These are phyloP conservation scores for Diaporthe longicolla DNA, from an alignment of 2,329 filamentous ascomycete genomes.

Conservation along the genomic window DNA sequence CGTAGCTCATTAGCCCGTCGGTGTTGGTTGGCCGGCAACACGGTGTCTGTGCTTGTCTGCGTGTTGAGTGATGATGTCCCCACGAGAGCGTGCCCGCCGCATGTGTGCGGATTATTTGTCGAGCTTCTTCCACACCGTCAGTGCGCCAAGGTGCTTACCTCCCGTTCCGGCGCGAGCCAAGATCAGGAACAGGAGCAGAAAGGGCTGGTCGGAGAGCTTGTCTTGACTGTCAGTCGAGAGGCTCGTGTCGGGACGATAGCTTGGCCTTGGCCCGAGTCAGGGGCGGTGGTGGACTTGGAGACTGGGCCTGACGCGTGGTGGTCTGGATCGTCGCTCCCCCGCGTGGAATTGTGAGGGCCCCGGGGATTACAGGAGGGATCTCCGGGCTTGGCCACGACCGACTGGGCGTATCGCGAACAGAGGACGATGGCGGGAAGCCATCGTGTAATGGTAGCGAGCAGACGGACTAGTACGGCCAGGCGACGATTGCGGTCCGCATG, in stretches of 20 bases:
- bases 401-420: conserved; percentile 7
- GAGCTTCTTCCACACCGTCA: not conserved
- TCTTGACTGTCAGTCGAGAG: conserved; percentile 7
- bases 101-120: not conserved
- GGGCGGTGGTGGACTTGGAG: not conserved
- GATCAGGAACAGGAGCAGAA: conserved; percentile 11
- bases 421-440: not conserved
- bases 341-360: conserved; percentile 8
- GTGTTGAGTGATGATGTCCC: not conserved
- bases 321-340: conserved; percentile 20
- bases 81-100: not conserved
- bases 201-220: conserved; percentile 29
- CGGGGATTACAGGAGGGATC: conserved; percentile 22
- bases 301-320: conserved; percentile 1
- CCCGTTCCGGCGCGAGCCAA: conserved; percentile 10
- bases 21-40: not conserved
- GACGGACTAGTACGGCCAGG: not conserved
- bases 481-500: conserved; percentile 2
- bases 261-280: conserved; percentile 20
- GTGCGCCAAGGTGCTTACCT: conserved; percentile 5
- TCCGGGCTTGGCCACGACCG: conserved; percentile 22
- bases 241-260: not conserved
- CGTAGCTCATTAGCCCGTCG: not conserved
- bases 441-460: conserved; percentile 19
- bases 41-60: not conserved